phyloP scores from a whole-genome alignment of 495 filamentous ascomycete genomes.

The Aspergillus coremiiformis region DNA sequence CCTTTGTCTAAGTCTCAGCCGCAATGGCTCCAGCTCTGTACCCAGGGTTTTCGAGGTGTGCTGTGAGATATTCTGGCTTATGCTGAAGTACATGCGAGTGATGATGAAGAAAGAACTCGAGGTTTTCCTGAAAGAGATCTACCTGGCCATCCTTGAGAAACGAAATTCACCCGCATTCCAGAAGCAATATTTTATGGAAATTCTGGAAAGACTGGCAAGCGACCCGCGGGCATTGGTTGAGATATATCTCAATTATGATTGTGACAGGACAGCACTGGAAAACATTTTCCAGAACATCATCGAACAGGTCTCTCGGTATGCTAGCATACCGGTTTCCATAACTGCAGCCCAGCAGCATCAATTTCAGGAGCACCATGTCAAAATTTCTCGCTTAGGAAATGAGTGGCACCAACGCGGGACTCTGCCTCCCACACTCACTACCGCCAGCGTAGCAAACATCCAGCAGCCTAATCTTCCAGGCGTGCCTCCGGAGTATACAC shows the following conservation, averaged over 20 bases:
- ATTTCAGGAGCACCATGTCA: conserved; percentile 70
- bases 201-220: conserved; percentile 73
- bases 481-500: conserved; percentile 74
- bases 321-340: conserved; percentile 66
- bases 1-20: conserved; percentile 83
- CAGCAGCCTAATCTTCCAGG: conserved; percentile 43
- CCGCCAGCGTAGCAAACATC: conserved; percentile 55
- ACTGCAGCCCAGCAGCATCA: conserved; percentile 71
- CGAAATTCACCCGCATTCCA: conserved; percentile 79
- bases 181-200: conserved; percentile 82
- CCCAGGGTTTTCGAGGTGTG: conserved; percentile 88
- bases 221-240: conserved; percentile 89
- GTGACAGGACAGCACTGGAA: conserved; percentile 83
- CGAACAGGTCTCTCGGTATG: conserved; percentile 82
- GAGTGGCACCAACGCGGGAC: conserved; percentile 84
- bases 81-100: conserved; percentile 87
- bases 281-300: conserved; percentile 94
- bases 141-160: conserved; percentile 86
- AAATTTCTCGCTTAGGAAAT: conserved; percentile 42
- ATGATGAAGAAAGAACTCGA: conserved; percentile 99
- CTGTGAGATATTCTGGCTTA: conserved; percentile 97
- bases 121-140: conserved; percentile 96
- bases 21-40: conserved; percentile 90
- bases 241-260: conserved; percentile 97
- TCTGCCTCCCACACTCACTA: conserved; percentile 77